A percentile compares a stretch with the other conserved stretches of the same genome.
Conservation (phyloP, 1,284 basidiomycete genomes). For the Pulchroboletus neoregius region DNA sequence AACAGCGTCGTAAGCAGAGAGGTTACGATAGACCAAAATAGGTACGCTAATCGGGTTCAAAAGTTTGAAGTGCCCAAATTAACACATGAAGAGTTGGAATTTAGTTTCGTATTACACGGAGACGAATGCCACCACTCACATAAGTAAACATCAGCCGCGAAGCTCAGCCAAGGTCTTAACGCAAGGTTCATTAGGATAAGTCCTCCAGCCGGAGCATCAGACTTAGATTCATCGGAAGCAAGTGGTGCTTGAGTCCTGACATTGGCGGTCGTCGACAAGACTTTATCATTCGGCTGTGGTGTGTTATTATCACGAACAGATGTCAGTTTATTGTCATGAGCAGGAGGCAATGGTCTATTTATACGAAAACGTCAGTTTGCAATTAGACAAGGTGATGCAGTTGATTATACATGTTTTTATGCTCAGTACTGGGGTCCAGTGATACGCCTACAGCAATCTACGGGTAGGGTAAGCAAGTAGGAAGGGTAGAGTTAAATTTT, state of each 20-base stretch:
- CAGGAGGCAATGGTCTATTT: slow-evolving; percentile 21
- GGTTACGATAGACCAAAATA: slow-evolving; percentile 88
- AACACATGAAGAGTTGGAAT: slow-evolving; percentile 35
- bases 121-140: slow-evolving; percentile 37
- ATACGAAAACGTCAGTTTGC: slow-evolving; percentile 21
- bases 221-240: not conserved
- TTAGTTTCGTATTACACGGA: slow-evolving; percentile 35
- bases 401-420: slow-evolving; percentile 31
- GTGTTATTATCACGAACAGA: slow-evolving; percentile 2
- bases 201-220: not conserved
- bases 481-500: not conserved
- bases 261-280: not conserved
- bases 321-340: slow-evolving; percentile 8
- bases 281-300: slow-evolving; percentile 1
- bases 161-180: slow-evolving; percentile 34
- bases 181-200: not conserved
- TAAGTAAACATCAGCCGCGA: slow-evolving; percentile 52
- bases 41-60: slow-evolving; percentile 55
- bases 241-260: not conserved
- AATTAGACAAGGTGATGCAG: slow-evolving; percentile 22
- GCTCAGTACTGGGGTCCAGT: slow-evolving; percentile 18
- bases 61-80: not conserved
- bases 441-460: slow-evolving; percentile 32
- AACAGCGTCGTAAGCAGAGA: slow-evolving; percentile 81
- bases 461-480: slow-evolving; percentile 5